These are phyloP conservation scores for Raddia guianensis DNA, from an alignment of 176 grass and related monocot genomes.

Conservation along the genomic window DNA sequence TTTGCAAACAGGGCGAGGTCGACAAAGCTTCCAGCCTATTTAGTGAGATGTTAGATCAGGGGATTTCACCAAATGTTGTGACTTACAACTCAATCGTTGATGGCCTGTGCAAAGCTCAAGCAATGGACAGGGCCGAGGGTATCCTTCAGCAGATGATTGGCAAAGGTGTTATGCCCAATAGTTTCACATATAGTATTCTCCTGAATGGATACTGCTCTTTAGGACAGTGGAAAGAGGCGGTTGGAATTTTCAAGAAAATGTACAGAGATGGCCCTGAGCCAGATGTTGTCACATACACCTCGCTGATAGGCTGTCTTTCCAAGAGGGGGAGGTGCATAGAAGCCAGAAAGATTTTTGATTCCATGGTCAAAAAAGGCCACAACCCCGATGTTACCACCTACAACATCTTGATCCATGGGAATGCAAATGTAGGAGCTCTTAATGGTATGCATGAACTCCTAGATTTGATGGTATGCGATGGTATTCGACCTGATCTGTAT, in stretches of 20 bases:
- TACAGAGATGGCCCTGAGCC: not conserved
- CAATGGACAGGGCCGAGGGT: too few species aligned
- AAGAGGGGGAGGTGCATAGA: not conserved
- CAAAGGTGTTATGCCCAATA: too few species aligned
- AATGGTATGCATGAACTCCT: not conserved
- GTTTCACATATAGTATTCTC: too few species aligned
- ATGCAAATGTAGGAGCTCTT: not conserved
- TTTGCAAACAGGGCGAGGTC: slow-evolving; percentile 14
- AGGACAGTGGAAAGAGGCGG: too few species aligned
- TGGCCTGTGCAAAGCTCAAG: too few species aligned
- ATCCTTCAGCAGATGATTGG: too few species aligned
- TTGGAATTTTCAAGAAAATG: slow-evolving; percentile 30
- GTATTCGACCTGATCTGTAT: not conserved
- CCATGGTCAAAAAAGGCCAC: not conserved
- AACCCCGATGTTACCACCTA: not conserved
- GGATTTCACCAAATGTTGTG: too few species aligned
- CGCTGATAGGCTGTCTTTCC: slow-evolving; percentile 21
- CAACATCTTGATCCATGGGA: not conserved
- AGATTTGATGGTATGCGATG: not conserved
- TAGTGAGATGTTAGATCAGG: too few species aligned
- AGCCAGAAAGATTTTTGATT: not conserved
- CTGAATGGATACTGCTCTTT: too few species aligned
- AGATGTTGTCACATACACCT: slow-evolving; percentile 28
- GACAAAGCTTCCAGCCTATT: too few species aligned
- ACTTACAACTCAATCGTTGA: too few species aligned